Evolutionary conservation across 1,284 basidiomycete genomes (phyloP), one percentile per base, ranked within the genome.

Genomic region (Ceratobasidium papillatum): DNA sequence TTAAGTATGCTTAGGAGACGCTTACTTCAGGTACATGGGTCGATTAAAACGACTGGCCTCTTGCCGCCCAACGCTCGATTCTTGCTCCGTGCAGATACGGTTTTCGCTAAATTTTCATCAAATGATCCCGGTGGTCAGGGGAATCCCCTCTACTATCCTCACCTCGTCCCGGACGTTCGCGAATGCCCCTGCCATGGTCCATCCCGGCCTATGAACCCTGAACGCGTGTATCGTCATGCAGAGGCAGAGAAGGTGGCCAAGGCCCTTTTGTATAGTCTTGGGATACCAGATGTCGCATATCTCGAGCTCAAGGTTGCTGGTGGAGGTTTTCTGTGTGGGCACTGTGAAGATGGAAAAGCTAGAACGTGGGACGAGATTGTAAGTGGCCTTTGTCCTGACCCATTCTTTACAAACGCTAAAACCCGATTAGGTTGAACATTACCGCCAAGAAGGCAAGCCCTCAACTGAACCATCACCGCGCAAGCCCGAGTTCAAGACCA

Each of bases 51-150:
- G 19, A 47, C 45, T 47, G 8, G 45, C 4, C 45, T 41, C 19
- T 11, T 47, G 7, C 5, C 56, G 9, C 22, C 56, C 17, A 5
- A 62, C 19, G n/a, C 38, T n/a, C n/a, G n/a, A 2, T 45, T 62
- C 30, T 25, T 62, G 1, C 59, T 62, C 25, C 59, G 59, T 17
- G 59, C 59, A 1, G 59, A 62, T 43, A 62, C 59, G 34, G 43
- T 62, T 25, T 62, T 62, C 59, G 22, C 38, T 2, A 8, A 5
- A 4, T 38, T 30, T 5, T 1, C 11, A 2, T 17, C 45, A 32
- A 22, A 22, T 12, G 17, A 14, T 7, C 25, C 43, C 1, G 30
- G 3, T 34, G 45, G 63, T 14, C 63, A 65, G 14, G 41, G 45
- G 25, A 9, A 11, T 9, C 12, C 43, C n/a, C 19, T 19, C 27